Evolutionary conservation across 805 yeast genomes (phyloP), one percentile per base, ranked within the genome.

Genomic region (Candida golubevii): DNA sequence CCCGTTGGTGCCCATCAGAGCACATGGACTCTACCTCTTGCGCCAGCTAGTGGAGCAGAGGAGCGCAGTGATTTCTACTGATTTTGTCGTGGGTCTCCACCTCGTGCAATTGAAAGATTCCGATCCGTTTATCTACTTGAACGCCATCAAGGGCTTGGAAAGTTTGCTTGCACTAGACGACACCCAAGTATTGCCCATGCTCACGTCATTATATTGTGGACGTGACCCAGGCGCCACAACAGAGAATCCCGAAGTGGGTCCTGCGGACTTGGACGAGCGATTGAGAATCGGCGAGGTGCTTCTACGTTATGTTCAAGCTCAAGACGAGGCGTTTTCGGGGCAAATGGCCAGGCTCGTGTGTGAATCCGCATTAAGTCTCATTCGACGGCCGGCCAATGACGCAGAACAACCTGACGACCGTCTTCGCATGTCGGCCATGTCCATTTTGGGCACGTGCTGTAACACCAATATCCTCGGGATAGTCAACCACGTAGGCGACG

Each of bases 91-190:
- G 27, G 71, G 77, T 13, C 62, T 88, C 11, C 87, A 85, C 58
- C 56, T 85, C 13, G 65, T 72, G 1, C 87, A 84, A 51, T 63
- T 93, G 35, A 74, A 75, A 38, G 95, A 88, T 53, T 72, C 79
- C 0, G 99, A 91, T 47, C 96, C 99, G 0, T 91, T 82, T 60
- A 79, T 93, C 12, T 93, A 88, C 59, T 61, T 93, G 43, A 91
- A 88, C 57, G 85, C 84, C 0, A 86, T 93, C 49, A 88, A 85
- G 56, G 90, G 93, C 0, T 63, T 93, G 26, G 83, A 80, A 36
- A 70, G 76, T 12, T 61, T 89, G 33, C 60, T 85, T n/a, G 78
- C 67, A 32, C 57, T 60, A 45, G 73, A 74, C 42, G 67, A 69
- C 23, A 42, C 50, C 0, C 58, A 57, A 6, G 72, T 77, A 0